Base-by-base conservation (phyloP, 306 rosid genomes). In the Casuarina glauca region DNA sequence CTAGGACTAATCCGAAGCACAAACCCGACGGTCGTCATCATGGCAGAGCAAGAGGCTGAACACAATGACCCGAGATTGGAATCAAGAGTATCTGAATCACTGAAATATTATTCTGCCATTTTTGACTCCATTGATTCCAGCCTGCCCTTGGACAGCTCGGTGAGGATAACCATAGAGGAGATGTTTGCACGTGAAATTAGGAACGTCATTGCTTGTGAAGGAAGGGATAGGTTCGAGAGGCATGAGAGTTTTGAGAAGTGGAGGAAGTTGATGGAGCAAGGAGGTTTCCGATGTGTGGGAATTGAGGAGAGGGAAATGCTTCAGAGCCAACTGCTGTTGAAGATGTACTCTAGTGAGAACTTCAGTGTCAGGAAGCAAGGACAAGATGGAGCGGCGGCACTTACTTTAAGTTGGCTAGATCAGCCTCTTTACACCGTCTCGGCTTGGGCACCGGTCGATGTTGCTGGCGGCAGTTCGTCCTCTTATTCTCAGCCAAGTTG, bases 31-130 rank as follows among this genome's bases (percentile, higher is more conserved):
- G 16, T 91, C 5, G 87, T 91, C 0, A 73, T 91, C 1, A 73
- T 90, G 91, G 98, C 89, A 2, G 99, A 96, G 79, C 97, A 93
- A 62, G 99, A 96, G 68, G 91, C 96, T 13, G 91, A 91, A 58
- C 98, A 93, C 87, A 90, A 91, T 19, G 91, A 86, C 35, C 74
- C 84, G 3, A 83, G 80, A 61, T 72, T 91, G 82, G 98, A 91
- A 48, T 76, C 82, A 4, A 84, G 99, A 75, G 93, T 96, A 12
- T 87, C 87, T 79, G 86, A 81, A 19, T 87, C 99, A 0, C 64
- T 96, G 81, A 88, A 84, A 52, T 83, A 91, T 81, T 96, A 96
- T 62, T 83, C 97, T 0, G 94, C 97, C 32, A n/a, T 96, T 52
- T 96, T 96, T 9, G 99, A 96, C 50, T 81, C 87, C 0, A 77